Evolutionary conservation across 139 green algal genomes (phyloP).

Genomic region (Gonium pectorale): DNA sequence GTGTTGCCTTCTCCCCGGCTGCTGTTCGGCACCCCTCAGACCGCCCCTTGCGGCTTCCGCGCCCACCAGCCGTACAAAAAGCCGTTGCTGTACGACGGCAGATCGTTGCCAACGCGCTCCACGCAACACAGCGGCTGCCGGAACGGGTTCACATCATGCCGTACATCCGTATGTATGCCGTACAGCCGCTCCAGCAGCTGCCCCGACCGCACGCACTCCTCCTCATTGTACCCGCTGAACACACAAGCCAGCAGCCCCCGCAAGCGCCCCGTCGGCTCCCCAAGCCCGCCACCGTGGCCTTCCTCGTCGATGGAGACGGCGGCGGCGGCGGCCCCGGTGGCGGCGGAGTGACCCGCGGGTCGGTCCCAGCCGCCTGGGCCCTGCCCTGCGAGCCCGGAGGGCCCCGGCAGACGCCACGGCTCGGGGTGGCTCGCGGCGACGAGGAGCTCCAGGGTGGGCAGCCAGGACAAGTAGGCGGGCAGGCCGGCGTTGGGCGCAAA

Average conservation of each 20-base stretch:
- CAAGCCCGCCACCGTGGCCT: too few relatives aligned
- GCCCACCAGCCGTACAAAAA: slow-evolving; percentile 45
- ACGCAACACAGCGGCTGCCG: slow-evolving; percentile 36
- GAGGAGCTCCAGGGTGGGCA: slow-evolving; percentile 49
- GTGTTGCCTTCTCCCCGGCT: too few relatives aligned
- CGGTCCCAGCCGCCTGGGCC: too few relatives aligned
- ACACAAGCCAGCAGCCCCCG: not conserved
- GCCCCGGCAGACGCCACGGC: too few relatives aligned
- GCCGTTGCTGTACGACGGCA: slow-evolving; percentile 56
- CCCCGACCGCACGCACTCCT: slow-evolving; percentile 3
- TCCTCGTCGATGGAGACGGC: too few relatives aligned
- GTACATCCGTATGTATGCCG: not conserved
- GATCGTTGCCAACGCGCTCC: slow-evolving; percentile 33
- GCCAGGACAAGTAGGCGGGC: slow-evolving; percentile 52
- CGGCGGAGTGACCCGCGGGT: too few relatives aligned
- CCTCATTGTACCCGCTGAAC: slow-evolving; percentile 38
- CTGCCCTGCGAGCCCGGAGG: too few relatives aligned
- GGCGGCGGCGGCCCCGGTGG: too few relatives aligned
- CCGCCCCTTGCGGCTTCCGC: too few relatives aligned
- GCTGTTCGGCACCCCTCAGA: too few relatives aligned
- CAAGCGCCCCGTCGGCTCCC: too few relatives aligned
- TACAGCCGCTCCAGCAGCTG: slow-evolving; percentile 2
- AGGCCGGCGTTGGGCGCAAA: slow-evolving; percentile 57
- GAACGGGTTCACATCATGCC: slow-evolving; percentile 22
- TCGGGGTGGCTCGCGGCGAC: too few relatives aligned